phyloP scores from a whole-genome alignment of 1,139 yeast species.

The Eremothecium cymbalariae region DNA sequence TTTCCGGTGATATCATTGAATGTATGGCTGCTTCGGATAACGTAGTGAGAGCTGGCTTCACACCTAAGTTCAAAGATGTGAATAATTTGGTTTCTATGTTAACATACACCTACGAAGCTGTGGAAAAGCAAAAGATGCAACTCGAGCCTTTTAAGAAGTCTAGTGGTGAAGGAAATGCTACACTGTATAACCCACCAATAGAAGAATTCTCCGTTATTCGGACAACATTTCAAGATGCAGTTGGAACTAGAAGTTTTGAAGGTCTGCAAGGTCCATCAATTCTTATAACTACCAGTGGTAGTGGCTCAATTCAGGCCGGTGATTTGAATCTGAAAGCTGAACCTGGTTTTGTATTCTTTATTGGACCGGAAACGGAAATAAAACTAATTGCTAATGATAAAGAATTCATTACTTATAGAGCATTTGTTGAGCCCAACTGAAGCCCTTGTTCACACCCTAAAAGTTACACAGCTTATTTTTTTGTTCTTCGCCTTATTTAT shows the following conservation, averaged over 20 bases:
- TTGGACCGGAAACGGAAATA: conserved; percentile 67
- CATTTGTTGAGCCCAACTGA: conserved; percentile 62
- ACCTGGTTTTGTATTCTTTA: conserved; percentile 74
- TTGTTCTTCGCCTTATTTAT: no score
- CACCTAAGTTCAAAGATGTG: conserved; percentile 97
- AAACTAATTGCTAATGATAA: conserved; percentile 47
- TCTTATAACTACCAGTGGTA: conserved; percentile 73
- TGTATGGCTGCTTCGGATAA: conserved; percentile 99
- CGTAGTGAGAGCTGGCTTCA: conserved; percentile 96
- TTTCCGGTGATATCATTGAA: conserved; percentile 92
- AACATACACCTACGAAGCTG: conserved; percentile 82
- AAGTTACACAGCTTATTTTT: no score
- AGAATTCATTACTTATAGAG: conserved; percentile 73
- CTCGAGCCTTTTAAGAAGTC: conserved; percentile 56
- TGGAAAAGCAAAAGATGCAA: conserved; percentile 86
- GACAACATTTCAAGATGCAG: conserved; percentile 45
- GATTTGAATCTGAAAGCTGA: conserved; percentile 40
- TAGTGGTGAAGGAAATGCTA: conserved; percentile 56
- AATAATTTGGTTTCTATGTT: conserved; percentile 80
- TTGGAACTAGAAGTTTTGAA: conserved; percentile 43
- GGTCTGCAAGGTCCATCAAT: conserved; percentile 82
- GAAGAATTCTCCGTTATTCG: conserved; percentile 91
- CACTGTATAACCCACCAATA: conserved; percentile 89
- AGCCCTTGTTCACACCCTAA: no score
- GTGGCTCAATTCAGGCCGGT: conserved; percentile 48